phyloP scores from a whole-genome alignment of 257 asterid genomes.

The Solanum tarijense region DNA sequence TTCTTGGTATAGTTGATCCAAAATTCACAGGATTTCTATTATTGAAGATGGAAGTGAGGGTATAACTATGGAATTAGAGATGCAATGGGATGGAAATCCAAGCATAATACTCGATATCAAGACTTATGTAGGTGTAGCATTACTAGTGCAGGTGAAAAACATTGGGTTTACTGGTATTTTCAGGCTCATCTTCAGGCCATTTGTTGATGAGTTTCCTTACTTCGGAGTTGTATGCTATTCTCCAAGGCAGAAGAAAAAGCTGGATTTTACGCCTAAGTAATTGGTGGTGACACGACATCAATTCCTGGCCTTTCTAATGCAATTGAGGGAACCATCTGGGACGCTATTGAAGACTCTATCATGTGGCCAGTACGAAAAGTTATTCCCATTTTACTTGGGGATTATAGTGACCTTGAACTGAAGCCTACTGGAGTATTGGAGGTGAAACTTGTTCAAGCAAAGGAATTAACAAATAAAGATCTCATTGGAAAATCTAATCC shows the following conservation, averaged over 20 bases:
- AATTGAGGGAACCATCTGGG: conserved; percentile 35
- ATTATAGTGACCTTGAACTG: conserved; percentile 46
- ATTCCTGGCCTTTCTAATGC: conserved; percentile 72
- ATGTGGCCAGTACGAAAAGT: conserved; percentile 31
- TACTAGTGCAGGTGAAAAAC: too few species aligned
- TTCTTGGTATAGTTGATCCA: too few species aligned
- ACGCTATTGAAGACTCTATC: conserved; percentile 26
- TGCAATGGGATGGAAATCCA: conserved; percentile 99
- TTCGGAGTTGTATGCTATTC: conserved; percentile 82
- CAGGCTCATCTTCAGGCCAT: conserved; percentile 37
- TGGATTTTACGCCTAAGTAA: conserved; percentile 73
- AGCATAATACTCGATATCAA: conserved; percentile 62
- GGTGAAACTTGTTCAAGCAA: too few species aligned
- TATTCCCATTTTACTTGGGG: conserved; percentile 29
- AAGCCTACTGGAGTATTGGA: conserved; percentile 37
- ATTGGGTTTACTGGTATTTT: too few species aligned
- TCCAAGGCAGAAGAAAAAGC: conserved; percentile 65
- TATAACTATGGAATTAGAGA: conserved; percentile 73
- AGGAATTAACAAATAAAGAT: too few species aligned
- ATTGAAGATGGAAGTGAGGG: conserved; percentile 52
- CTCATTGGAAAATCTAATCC: too few species aligned
- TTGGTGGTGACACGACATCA: conserved; percentile 23
- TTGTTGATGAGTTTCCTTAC: conserved; percentile 80
- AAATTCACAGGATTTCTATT: conserved; percentile 41
- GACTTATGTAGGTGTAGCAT: conserved; percentile 23